Conservation (phyloP, 192 early-diverging fungal species). For the Dissophora globulifera region DNA sequence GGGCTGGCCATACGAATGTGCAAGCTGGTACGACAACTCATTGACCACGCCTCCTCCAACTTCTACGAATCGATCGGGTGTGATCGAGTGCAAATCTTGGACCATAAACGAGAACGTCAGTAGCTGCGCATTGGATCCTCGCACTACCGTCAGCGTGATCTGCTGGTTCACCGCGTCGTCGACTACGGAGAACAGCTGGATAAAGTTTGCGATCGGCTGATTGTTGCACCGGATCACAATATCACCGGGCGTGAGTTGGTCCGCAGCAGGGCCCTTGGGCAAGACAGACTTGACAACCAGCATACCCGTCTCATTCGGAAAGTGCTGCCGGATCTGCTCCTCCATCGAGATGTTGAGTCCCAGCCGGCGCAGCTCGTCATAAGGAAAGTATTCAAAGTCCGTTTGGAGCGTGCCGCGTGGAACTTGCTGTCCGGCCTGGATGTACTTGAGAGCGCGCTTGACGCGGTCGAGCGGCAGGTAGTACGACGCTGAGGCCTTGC, state of each 20-base stretch:
- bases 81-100: constrained; percentile 80
- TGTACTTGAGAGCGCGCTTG: constrained; percentile 67
- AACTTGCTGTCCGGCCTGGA: constrained; percentile 66
- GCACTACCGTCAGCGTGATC: constrained; percentile 64
- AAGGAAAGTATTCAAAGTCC: constrained; percentile 74
- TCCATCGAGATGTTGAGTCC: constrained; percentile 76
- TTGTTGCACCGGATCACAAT: constrained; percentile 75
- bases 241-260: constrained; percentile 73
- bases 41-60: constrained; percentile 86
- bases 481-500: constrained; percentile 74
- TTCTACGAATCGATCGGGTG: constrained; percentile 86
- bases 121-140: constrained; percentile 58
- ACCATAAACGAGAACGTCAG: constrained; percentile 54
- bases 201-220: constrained; percentile 76
- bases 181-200: constrained; percentile 68
- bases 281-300: constrained; percentile 70
- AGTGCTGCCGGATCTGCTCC: constrained; percentile 65
- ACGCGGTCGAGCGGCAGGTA: constrained; percentile 83
- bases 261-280: constrained; percentile 75
- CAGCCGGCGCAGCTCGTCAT: constrained; percentile 76
- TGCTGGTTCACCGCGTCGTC: constrained; percentile 68
- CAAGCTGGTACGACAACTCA: constrained; percentile 82
- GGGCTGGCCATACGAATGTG: constrained; percentile 74
- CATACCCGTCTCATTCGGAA: constrained; percentile 78
- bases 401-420: constrained; percentile 83